Evolutionary conservation across 768 basidiomycete genomes (phyloP), one percentile per base, ranked within the genome.

Genomic region (Sporobolomyces roseus): DNA sequence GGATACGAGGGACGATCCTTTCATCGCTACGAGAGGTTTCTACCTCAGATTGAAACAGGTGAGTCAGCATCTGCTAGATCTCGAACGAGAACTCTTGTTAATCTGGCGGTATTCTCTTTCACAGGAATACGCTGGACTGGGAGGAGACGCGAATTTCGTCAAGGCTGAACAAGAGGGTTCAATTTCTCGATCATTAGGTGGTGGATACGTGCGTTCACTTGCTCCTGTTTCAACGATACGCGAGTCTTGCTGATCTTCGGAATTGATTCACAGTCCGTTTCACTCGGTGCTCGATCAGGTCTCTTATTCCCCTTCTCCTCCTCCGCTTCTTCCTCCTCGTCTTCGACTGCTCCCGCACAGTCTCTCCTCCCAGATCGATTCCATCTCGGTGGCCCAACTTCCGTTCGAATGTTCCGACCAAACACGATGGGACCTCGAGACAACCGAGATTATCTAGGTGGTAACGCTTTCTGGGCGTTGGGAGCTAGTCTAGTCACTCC

Each of bases 351-450:
- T 46, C 45, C 45, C 23, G 7, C 19, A n/a, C 45, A 25, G 30
- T 79, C 64, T 66, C 83, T 86, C 29, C 88, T 90, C 74, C 83
- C 86, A 2, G 96, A 99, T 79, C 85, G 92, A 8, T 92, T 92
- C 78, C 93, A 94, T 72, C 83, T 97, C 0, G 96, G 96, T 30
- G 96, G 96, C 0, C 93, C 96, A 0, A 84, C 87, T 10, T 90
- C 86, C 61, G 82, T 98, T 0, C 82, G 96, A 8, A 84, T 85
- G 58, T 93, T 94, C 79, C 83, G 83, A 50, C 81, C 82, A 9
- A 90, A 89, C 75, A 82, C 86, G 5, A 81, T 96, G 80, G 93
- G 93, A 7, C 87, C 88, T 0, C 83, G 82, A 27, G 90, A 93
- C 29, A 32, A 61, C 16, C 66, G 80, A n/a, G 92, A 93, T 75